These are phyloP conservation scores for Penicillium sp. DNA, from an alignment of 2,329 filamentous ascomycete species.

Conservation along the genomic window DNA sequence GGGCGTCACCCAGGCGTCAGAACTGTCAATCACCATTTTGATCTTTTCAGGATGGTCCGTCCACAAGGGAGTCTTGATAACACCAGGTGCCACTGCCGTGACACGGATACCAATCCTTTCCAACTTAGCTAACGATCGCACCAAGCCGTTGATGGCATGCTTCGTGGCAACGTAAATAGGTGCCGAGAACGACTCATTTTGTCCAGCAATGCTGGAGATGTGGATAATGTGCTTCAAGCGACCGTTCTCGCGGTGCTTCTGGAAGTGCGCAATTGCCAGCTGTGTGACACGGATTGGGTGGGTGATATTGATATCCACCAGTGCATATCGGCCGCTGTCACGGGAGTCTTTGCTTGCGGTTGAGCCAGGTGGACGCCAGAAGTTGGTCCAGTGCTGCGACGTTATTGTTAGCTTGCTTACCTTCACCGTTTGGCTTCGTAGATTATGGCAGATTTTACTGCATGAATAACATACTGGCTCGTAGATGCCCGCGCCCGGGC, in stretches of 20 bases:
- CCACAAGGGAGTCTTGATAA: constrained; percentile 64
- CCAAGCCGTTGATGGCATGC: constrained; percentile 49
- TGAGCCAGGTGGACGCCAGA: constrained; percentile 51
- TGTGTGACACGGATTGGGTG: constrained; percentile 55
- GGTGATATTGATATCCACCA: constrained; percentile 53
- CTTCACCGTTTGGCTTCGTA: neutral
- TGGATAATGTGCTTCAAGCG: constrained; percentile 34
- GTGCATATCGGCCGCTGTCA: constrained; percentile 43
- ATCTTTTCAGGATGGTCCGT: constrained; percentile 63
- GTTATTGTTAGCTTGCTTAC: neutral
- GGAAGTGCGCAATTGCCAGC: constrained; percentile 51
- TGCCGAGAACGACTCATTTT: constrained; percentile 29
- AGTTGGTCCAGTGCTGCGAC: constrained; percentile 47
- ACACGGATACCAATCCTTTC: constrained; percentile 55
- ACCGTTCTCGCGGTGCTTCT: constrained; percentile 30
- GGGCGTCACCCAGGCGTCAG: constrained; percentile 59
- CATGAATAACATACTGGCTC: constrained; percentile 38
- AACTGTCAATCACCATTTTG: constrained; percentile 47
- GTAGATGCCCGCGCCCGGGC: constrained; percentile 48
- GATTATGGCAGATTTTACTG: neutral
- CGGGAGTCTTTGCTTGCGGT: constrained; percentile 43
- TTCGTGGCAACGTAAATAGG: constrained; percentile 53
- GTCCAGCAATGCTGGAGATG: constrained; percentile 4
- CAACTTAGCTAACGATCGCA: constrained; percentile 52
- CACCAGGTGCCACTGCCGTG: constrained; percentile 60